phyloP scores from a whole-genome alignment of 768 basidiomycete genomes.

The Nidula microcarpa region DNA sequence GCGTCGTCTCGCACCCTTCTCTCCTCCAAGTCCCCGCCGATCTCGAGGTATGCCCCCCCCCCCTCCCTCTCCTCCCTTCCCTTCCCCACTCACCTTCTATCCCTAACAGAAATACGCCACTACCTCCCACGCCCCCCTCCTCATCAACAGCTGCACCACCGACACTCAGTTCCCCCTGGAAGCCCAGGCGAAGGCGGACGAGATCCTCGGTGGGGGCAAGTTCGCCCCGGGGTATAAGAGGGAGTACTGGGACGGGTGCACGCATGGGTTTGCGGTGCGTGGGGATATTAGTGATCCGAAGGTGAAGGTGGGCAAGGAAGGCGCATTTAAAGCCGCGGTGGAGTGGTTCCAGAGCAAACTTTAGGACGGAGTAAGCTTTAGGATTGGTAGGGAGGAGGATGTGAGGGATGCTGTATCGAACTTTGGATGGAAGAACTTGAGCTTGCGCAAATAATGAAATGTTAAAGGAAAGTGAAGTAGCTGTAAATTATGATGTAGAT shows the following conservation, averaged over 20 bases:
- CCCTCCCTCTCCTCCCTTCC: too few relatives aligned
- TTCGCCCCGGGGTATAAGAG: constrained; percentile 48
- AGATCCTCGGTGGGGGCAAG: constrained; percentile 35
- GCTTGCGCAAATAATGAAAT: too few relatives aligned
- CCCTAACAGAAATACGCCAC: constrained; percentile 40
- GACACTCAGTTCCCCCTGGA: constrained; percentile 50
- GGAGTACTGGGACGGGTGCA: constrained; percentile 42
- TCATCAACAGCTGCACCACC: constrained; percentile 63
- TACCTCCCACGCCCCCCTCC: constrained; percentile 48
- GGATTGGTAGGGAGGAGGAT: too few relatives aligned
- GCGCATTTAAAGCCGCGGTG: constrained; percentile 54
- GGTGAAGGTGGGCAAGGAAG: constrained; percentile 62
- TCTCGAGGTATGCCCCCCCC: constrained; percentile 41
- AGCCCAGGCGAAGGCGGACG: constrained; percentile 40
- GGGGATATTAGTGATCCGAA: constrained; percentile 45
- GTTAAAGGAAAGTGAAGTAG: too few relatives aligned
- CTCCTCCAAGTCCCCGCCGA: constrained; percentile 56
- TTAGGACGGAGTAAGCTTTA: constrained; percentile 1
- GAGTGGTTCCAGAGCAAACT: constrained; percentile 46
- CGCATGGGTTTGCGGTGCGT: constrained; percentile 53
- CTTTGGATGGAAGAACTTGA: too few relatives aligned
- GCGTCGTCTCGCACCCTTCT: constrained; percentile 58
- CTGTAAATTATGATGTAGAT: too few relatives aligned
- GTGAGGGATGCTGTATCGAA: too few relatives aligned
- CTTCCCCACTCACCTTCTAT: not conserved